Evolutionary conservation across 768 basidiomycete species (phyloP).

Genomic region (Suillus ampliporus): DNA sequence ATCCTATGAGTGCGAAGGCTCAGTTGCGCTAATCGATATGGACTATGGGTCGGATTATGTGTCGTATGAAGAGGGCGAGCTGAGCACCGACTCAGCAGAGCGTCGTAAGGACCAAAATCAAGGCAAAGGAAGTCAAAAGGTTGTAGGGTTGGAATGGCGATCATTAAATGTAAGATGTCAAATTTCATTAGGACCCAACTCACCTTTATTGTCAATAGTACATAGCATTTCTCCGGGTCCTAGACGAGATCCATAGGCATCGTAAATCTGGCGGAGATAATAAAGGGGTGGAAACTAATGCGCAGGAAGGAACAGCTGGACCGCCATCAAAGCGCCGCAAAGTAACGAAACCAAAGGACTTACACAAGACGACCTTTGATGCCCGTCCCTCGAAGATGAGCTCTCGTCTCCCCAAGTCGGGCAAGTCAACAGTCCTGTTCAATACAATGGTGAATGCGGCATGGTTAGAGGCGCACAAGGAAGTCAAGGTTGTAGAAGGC

Average conservation of each 20-base stretch:
- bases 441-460: background rate
- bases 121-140: background rate
- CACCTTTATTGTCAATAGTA: background rate
- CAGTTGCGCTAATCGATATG: slow-evolving; percentile 6
- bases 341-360: too few species aligned
- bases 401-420: background rate
- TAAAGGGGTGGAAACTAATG: too few species aligned
- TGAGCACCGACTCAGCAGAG: background rate
- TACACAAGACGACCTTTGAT: background rate
- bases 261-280: too few species aligned
- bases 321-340: too few species aligned
- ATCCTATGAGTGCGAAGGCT: background rate
- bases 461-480: background rate
- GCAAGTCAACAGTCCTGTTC: background rate
- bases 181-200: background rate
- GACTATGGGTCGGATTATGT: slow-evolving; percentile 4
- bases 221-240: background rate
- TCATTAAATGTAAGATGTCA: background rate
- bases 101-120: background rate
- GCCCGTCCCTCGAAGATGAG: slow-evolving; percentile 4
- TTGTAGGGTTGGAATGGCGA: background rate
- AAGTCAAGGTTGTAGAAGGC: background rate
- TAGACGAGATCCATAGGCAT: background rate
- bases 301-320: too few species aligned
- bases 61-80: background rate